Base-by-base conservation (phyloP, 2,329 filamentous ascomycete species). In the Trichoderma sp. region DNA sequence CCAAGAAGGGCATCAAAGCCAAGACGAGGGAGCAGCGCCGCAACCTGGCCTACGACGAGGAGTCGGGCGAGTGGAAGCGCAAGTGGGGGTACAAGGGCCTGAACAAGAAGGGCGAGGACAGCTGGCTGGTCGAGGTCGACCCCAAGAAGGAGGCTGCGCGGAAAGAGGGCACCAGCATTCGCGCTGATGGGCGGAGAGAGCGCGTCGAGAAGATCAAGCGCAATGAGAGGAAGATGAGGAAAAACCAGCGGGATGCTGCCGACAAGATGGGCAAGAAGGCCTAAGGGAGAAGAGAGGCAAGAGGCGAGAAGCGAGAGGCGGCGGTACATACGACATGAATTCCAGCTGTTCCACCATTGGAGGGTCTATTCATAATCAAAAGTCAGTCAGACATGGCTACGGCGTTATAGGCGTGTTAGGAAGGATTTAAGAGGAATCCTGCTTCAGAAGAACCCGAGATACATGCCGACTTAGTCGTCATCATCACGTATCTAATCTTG, bases 21-120 rank as follows among this genome's bases (percentile, higher is more conserved):
- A 97, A 94, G 87, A 91, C 88, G 73, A 88, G 91, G 73, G 93
- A 96, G 78, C 86, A 90, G 80, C 86, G 89, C 71, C 80, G 85
- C 81, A 86, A 97, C 82, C 82, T 94, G 75, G 89, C 91, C 68
- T 98, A 90, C 79, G 93, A 98, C 80, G 92, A 97, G 81, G 89
- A 86, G 69, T 91, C 84, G 37, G 91, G 92, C 73, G 92, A 96
- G 79, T 98, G 94, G 93, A 91, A 93, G 77, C 91, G 92, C 71
- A 94, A 94, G 81, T 99, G 95, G 93, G 96, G 96, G 0, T 97
- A 96, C 83, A 91, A 95, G 83, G 94, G 91, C 70, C 90, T 92
- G 79, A 96, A 96, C 80, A 95, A 96, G 84, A 89, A 90, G 71
- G 91, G 88, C 24, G 90, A 96, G 80, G 85, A 89, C 72, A 90